Conservation (phyloP, 2,329 filamentous ascomycete species). For the Lachnellula willkommii region DNA sequence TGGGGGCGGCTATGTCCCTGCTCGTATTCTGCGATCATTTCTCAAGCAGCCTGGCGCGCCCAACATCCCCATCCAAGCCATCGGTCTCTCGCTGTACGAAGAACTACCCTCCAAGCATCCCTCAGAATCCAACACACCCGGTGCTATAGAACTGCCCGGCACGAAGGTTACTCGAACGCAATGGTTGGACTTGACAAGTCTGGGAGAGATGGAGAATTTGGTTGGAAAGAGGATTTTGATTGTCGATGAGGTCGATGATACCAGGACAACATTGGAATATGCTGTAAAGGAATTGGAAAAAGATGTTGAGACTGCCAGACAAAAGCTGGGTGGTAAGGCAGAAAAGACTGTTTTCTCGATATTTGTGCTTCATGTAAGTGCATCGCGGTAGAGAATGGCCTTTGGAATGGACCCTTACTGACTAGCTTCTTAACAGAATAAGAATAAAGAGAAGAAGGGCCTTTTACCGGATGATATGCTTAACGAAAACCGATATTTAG, state of each 20-base stretch:
- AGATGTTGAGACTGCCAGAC: slow-evolving; percentile 78
- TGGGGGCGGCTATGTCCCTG: slow-evolving; percentile 93
- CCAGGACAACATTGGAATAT: slow-evolving; percentile 88
- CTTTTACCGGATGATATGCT: slow-evolving; percentile 73
- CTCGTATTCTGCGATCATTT: slow-evolving; percentile 94
- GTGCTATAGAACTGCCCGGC: slow-evolving; percentile 62
- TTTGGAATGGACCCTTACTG: slow-evolving; percentile 2
- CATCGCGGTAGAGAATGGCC: not conserved
- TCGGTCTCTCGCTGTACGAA: slow-evolving; percentile 96
- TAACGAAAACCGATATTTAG: slow-evolving; percentile 66
- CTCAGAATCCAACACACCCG: slow-evolving; percentile 42
- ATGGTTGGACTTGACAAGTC: slow-evolving; percentile 86
- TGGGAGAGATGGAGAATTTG: slow-evolving; percentile 79
- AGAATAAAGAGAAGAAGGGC: slow-evolving; percentile 96
- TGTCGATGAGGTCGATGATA: slow-evolving; percentile 94
- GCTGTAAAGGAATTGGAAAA: slow-evolving; percentile 90
- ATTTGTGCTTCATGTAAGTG: slow-evolving; percentile 80
- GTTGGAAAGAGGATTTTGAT: slow-evolving; percentile 89
- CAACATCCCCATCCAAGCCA: slow-evolving; percentile 99
- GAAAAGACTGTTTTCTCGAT: slow-evolving; percentile 88
- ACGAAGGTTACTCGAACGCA: slow-evolving; percentile 96
- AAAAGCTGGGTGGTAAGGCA: slow-evolving; percentile 62
- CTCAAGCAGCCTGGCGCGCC: slow-evolving; percentile 79
- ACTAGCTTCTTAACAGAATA: slow-evolving; percentile 58
- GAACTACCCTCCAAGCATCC: slow-evolving; percentile 57